These are phyloP conservation scores for Rhizopogon rudus DNA, from an alignment of 768 basidiomycete genomes.

Conservation along the genomic window DNA sequence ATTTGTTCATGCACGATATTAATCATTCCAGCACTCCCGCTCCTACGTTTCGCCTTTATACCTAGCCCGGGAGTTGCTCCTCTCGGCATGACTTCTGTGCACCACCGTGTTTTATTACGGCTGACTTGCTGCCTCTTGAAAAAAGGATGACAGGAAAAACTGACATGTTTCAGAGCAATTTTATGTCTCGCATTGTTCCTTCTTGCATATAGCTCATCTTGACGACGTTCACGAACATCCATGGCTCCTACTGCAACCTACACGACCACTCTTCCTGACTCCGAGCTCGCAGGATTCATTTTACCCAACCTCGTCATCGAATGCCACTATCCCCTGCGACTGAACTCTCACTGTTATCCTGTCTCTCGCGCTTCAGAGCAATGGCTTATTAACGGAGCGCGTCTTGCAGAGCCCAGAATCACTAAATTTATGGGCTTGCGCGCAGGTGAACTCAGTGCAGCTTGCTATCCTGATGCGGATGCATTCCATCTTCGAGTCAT, in stretches of 20 bases:
- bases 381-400: slow-evolving; percentile 25
- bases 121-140: too few relatives aligned
- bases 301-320: slow-evolving; percentile 38
- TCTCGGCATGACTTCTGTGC: background rate
- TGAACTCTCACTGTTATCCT: slow-evolving; percentile 27
- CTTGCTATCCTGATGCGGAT: slow-evolving; percentile 48
- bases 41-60: background rate
- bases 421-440: slow-evolving; percentile 43
- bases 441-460: slow-evolving; percentile 56
- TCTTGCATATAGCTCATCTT: slow-evolving; percentile 9
- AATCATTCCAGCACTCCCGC: too few relatives aligned
- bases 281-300: slow-evolving; percentile 19
- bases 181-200: slow-evolving; percentile 7
- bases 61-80: background rate
- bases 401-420: slow-evolving; percentile 13
- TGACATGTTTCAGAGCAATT: slow-evolving; percentile 13
- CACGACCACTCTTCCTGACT: slow-evolving; percentile 4
- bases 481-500: slow-evolving; percentile 50
- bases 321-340: slow-evolving; percentile 32
- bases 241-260: slow-evolving; percentile 24
- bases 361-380: slow-evolving; percentile 33
- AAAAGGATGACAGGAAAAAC: slow-evolving; percentile 2
- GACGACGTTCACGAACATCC: background rate
- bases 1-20: too few relatives aligned
- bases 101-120: background rate